Evolutionary conservation across 345 rosid species (phyloP), one percentile per base, ranked within the genome.

Genomic region (Citrus cavaleriei): DNA sequence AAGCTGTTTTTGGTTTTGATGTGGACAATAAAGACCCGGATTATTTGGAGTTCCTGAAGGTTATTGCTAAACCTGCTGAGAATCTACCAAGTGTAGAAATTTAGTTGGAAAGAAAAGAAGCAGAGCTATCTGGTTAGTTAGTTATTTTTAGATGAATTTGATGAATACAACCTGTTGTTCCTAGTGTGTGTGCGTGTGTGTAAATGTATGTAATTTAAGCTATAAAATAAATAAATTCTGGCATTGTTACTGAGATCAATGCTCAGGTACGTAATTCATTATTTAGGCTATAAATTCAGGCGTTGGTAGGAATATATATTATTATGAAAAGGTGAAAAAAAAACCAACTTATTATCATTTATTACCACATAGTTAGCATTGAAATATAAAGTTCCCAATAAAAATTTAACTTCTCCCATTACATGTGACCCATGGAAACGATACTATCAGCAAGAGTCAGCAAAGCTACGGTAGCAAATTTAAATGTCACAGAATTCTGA

Each of bases 361-460:
- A 3, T 42, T 42, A 42, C 4, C 57, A 51, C 0, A 51, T 16
- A 51, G 19, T 1, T 1, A 51, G 21, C 57, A 16, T 51, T 51
- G 57, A 13, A 51, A 51, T 51, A 51, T 51, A 5, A 13, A 10
- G 7, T 40, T 18, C 22, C 57, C 21, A 51, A 51, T 16, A 51
- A 51, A 42, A 42, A 0, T 42, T 10, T 42, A 42, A 42, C 13
- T 42, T 42, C 49, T 42, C 16, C 14, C 3, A 12, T 42, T 42
- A 10, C 49, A 12, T 42, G 28, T 27, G 12, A 46, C 34, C 54
- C 40, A n/a, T 68, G 38, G 12, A 73, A 81, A 61, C 81, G 91
- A 97, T 96, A 94, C 80, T 94, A 96, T 81, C 98, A 96, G 71
- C 97, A 94, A 83, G 99, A 93, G 80, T 96, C 97, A 58, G 95